These are phyloP conservation scores for Teunomyces tritomae DNA, from an alignment of 805 yeast genomes.

Conservation along the genomic window DNA sequence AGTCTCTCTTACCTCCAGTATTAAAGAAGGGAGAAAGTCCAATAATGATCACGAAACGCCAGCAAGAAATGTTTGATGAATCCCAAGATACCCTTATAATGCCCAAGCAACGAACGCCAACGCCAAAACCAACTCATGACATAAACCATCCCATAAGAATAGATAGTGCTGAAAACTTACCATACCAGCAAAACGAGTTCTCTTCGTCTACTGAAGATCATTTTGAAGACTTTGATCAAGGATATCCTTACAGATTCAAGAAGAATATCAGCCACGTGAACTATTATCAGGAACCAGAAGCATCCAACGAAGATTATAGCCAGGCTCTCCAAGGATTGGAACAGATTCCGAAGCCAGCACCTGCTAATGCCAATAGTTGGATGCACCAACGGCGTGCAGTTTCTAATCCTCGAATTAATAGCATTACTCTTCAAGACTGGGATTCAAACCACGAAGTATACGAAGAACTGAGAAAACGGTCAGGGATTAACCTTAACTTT, in stretches of 20 bases:
- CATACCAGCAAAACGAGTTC: constrained; percentile 15
- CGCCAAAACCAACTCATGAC: not conserved
- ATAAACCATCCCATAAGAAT: not conserved
- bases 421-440: constrained; percentile 35
- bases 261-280: constrained; percentile 7
- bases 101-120: not conserved
- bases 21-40: constrained; percentile 32
- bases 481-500: constrained; percentile 19
- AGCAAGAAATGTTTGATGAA: constrained; percentile 7
- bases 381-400: constrained; percentile 2
- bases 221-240: constrained; percentile 27
- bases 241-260: constrained; percentile 3
- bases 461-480: constrained; percentile 19
- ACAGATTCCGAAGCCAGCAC: constrained; percentile 19
- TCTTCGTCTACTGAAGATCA: constrained; percentile 12
- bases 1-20: constrained; percentile 33
- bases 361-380: constrained; percentile 6
- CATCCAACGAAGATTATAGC: not conserved
- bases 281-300: constrained; percentile 1
- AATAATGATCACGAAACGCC: constrained; percentile 24
- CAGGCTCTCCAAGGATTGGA: constrained; percentile 23
- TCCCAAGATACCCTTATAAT: not conserved
- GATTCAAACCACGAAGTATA: constrained; percentile 23
- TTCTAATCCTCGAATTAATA: constrained; percentile 6
- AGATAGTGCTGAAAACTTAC: constrained; percentile 7